phyloP scores from a whole-genome alignment of 768 basidiomycete species.

The Pleurotus salmoneostramineus region DNA sequence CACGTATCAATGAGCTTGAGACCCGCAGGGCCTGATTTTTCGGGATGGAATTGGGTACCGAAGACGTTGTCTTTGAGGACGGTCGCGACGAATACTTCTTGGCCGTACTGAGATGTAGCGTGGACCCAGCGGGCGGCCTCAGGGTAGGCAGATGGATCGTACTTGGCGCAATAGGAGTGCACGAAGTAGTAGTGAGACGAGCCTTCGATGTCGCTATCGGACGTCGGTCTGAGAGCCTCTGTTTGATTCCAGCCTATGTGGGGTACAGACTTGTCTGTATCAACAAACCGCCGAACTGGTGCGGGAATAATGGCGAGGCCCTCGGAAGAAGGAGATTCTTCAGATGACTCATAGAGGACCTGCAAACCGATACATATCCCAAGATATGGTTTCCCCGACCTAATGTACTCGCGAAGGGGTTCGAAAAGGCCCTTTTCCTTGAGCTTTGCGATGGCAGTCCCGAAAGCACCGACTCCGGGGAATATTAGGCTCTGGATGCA shows the following conservation, averaged over 20 bases:
- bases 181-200: constrained; percentile 92
- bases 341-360: constrained; percentile 84
- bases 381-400: constrained; percentile 89
- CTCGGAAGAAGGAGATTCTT: constrained; percentile 61
- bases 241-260: constrained; percentile 98
- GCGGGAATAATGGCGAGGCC: constrained; percentile 88
- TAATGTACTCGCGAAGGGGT: constrained; percentile 78
- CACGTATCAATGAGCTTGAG: constrained; percentile 76
- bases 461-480: constrained; percentile 95
- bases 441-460: constrained; percentile 80
- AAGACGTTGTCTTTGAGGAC: constrained; percentile 84
- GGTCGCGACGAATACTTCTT: constrained; percentile 83
- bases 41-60: constrained; percentile 95
- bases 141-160: constrained; percentile 50
- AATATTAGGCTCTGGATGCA: constrained; percentile 81
- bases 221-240: constrained; percentile 33
- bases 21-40: constrained; percentile 91
- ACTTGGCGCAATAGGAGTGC: constrained; percentile 88
- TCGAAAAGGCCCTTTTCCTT: constrained; percentile 67
- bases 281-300: constrained; percentile 70
- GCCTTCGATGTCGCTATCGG: constrained; percentile 21
- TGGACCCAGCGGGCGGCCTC: constrained; percentile 74
- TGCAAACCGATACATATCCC: constrained; percentile 99
- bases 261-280: constrained; percentile 81
- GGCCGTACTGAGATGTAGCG: constrained; percentile 91